Evolutionary conservation across 129 eudicot species (phyloP).

Genomic region (Apium graveolens): DNA sequence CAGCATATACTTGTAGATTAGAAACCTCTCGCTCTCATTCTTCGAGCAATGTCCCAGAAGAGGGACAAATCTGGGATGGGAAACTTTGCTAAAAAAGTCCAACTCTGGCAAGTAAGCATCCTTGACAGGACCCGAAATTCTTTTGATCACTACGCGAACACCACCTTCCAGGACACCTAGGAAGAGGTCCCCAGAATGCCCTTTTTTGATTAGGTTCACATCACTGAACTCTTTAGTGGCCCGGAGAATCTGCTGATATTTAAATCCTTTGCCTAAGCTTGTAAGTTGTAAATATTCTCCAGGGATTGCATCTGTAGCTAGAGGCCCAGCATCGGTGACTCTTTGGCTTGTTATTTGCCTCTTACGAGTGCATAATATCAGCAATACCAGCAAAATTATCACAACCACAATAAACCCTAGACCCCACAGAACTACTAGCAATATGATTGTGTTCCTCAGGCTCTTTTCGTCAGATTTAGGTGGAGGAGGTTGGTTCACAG

Average conservation of each 20-base stretch:
- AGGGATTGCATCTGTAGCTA: slow-evolving; percentile 32
- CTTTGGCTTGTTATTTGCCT: slow-evolving; percentile 37
- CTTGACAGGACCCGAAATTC: slow-evolving; percentile 31
- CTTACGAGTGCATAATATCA: slow-evolving; percentile 42
- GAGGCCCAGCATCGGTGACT: slow-evolving; percentile 58
- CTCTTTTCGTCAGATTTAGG: slow-evolving; percentile 25
- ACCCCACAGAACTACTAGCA: slow-evolving; percentile 66
- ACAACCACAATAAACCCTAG: slow-evolving; percentile 40
- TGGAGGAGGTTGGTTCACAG: slow-evolving; percentile 30
- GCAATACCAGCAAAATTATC: slow-evolving; percentile 24
- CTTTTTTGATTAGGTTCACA: slow-evolving; percentile 50
- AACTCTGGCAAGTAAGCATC: slow-evolving; percentile 51
- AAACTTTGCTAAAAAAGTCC: slow-evolving; percentile 60
- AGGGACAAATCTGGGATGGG: slow-evolving; percentile 71
- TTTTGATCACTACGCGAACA: slow-evolving; percentile 50
- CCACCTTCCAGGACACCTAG: slow-evolving; percentile 64
- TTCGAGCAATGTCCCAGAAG: slow-evolving; percentile 75
- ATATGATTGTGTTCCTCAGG: slow-evolving; percentile 41
- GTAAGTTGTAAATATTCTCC: slow-evolving; percentile 44
- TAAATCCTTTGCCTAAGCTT: slow-evolving; percentile 56
- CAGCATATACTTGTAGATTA: slow-evolving; percentile 78
- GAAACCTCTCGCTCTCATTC: slow-evolving; percentile 59
- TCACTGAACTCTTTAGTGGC: slow-evolving; percentile 56
- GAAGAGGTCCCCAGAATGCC: slow-evolving; percentile 79
- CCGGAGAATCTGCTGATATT: slow-evolving; percentile 53